Percentiles rank a stretch among this genome's conserved stretches.
Evolutionary conservation across 495 filamentous ascomycete species (phyloP).

Genomic region (Polyplosphaeria fusca): DNA sequence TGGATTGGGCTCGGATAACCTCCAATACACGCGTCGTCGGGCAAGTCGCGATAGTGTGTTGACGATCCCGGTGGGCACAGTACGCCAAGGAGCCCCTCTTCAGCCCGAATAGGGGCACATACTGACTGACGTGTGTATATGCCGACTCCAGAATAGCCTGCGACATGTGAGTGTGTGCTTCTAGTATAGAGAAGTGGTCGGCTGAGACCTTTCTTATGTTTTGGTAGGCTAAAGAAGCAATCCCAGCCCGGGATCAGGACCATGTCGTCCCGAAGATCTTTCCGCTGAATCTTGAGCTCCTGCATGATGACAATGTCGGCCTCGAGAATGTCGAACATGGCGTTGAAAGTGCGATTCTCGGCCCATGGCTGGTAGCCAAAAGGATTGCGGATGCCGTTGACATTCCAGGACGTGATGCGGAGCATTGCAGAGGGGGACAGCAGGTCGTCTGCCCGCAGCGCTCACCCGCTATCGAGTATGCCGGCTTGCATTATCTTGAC

Average conservation of each 20-base stretch:
- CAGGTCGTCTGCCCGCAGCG: constrained; percentile 18
- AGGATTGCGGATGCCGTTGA: constrained; percentile 95
- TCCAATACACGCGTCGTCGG: constrained; percentile 78
- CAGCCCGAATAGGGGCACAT: constrained; percentile 84
- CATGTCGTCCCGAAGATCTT: constrained; percentile 94
- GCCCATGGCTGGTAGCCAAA: constrained; percentile 96
- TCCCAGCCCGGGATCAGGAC: constrained; percentile 95
- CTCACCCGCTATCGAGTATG: no score
- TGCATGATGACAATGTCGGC: constrained; percentile 95
- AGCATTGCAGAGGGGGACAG: constrained; percentile 55
- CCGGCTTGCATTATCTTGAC: no score
- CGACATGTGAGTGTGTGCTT: neutral
- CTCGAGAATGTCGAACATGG: constrained; percentile 92
- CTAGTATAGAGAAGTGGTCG: neutral
- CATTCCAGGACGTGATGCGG: constrained; percentile 91
- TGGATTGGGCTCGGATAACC: constrained; percentile 76
- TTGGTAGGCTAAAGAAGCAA: constrained; percentile 89
- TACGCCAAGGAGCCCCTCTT: constrained; percentile 87
- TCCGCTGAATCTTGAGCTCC: constrained; percentile 93
- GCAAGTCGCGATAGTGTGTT: constrained; percentile 71
- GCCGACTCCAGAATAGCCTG: constrained; percentile 94
- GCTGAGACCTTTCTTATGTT: constrained; percentile 76
- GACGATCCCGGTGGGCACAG: constrained; percentile 73
- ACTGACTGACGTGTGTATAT: constrained; percentile 90
- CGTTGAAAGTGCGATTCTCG: constrained; percentile 79